These are phyloP conservation scores for Cladophialophora bantiana DNA, from an alignment of 2,329 filamentous ascomycete species.

Conservation along the genomic window DNA sequence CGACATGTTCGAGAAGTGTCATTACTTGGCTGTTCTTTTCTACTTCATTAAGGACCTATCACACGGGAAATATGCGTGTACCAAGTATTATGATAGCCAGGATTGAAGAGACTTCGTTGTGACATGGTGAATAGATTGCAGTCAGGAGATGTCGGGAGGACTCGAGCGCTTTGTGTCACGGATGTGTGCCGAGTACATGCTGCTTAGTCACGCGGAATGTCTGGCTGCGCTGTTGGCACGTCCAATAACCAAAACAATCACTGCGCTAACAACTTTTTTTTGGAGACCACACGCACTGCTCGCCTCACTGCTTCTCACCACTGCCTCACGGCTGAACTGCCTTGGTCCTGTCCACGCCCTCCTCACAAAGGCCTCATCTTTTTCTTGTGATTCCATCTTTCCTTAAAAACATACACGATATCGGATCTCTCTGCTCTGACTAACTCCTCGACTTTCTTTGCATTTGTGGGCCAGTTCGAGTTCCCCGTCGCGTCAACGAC, in stretches of 20 bases:
- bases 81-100: too few species aligned
- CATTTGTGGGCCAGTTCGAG: constrained; percentile 13
- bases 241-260: constrained; percentile 21
- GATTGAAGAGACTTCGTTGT: not conserved
- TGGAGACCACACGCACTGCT: constrained; percentile 1
- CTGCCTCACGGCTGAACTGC: not conserved
- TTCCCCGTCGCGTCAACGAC: constrained; percentile 14
- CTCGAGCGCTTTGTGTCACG: not conserved
- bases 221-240: constrained; percentile 14
- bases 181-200: not conserved
- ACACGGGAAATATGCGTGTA: too few species aligned
- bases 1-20: too few species aligned
- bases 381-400: constrained; percentile 1
- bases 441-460: not conserved
- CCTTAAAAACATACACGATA: not conserved
- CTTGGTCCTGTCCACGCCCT: constrained; percentile 4
- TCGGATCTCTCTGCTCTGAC: not conserved
- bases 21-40: too few species aligned
- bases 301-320: constrained; percentile 11
- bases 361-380: not conserved
- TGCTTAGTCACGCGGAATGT: constrained; percentile 26
- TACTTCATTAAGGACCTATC: too few species aligned
- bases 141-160: not conserved
- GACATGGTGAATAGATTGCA: not conserved
- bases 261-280: constrained; percentile 22